A percentile compares a stretch with the other conserved stretches of the same genome.
Conservation (phyloP, 2,329 filamentous ascomycete genomes). For the Ceratocystis variospora region DNA sequence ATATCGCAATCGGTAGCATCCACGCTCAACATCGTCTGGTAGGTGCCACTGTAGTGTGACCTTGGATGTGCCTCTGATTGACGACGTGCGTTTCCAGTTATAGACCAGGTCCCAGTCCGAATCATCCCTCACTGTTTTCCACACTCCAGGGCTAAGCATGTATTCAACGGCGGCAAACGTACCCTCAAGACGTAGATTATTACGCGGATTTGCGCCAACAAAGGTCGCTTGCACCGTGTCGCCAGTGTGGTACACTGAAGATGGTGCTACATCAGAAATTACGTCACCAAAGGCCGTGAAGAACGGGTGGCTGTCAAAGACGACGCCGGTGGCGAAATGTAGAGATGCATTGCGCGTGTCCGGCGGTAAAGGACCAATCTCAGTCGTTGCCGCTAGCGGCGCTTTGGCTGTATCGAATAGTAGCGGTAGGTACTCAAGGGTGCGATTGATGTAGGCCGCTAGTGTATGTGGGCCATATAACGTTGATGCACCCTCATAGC, state of each 20-base stretch:
- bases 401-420: constrained; percentile 22
- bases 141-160: constrained; percentile 33
- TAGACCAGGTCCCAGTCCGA: constrained; percentile 74
- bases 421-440: constrained; percentile 44
- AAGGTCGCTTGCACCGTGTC: constrained; percentile 54
- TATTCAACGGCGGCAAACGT: constrained; percentile 69
- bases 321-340: constrained; percentile 66
- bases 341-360: constrained; percentile 65
- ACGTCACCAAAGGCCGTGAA: constrained; percentile 60
- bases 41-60: constrained; percentile 73
- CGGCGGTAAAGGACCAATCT: constrained; percentile 51
- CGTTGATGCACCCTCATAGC: constrained; percentile 91
- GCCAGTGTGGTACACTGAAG: constrained; percentile 41
- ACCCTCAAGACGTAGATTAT: constrained; percentile 64
- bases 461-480: constrained; percentile 74
- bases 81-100: constrained; percentile 60
- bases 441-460: constrained; percentile 76
- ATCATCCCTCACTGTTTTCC: constrained; percentile 58
- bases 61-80: constrained; percentile 58
- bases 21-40: constrained; percentile 35
- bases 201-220: constrained; percentile 77
- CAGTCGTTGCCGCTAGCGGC: constrained; percentile 26
- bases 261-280: constrained; percentile 35
- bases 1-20: constrained; percentile 64
- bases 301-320: constrained; percentile 54